Conservation (phyloP, 1,139 yeast genomes). For the Saccharomyces hybrid region DNA sequence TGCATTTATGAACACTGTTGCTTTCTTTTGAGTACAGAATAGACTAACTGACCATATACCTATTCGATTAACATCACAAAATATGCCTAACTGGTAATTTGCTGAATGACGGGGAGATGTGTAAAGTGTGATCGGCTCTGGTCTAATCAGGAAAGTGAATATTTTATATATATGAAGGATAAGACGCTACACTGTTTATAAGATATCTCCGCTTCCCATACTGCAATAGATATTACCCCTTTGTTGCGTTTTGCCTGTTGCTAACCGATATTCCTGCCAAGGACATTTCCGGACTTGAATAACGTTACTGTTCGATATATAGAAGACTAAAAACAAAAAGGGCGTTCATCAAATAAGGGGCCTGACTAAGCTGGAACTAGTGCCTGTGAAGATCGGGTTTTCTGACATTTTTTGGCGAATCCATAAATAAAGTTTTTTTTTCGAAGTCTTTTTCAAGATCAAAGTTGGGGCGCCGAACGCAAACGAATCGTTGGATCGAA, state of each 20-base stretch:
- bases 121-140: not conserved
- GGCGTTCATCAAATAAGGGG: not conserved
- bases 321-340: not conserved
- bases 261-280: not conserved
- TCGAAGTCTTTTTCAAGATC: not conserved
- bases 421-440: not conserved
- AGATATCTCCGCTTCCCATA: not conserved
- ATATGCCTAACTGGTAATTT: not conserved
- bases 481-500: not conserved
- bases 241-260: not conserved
- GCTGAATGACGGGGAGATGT: not conserved
- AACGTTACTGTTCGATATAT: not conserved
- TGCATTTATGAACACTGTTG: not conserved
- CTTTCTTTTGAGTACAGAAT: not conserved
- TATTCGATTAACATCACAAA: not conserved
- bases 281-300: not conserved
- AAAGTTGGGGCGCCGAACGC: not conserved
- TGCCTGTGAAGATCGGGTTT: not conserved
- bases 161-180: not conserved
- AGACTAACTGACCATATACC: not conserved
- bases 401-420: not conserved
- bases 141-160: not conserved
- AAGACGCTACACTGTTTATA: not conserved
- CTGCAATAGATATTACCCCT: not conserved
- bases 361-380: not conserved